Conservation (phyloP, 2,329 filamentous ascomycete species). For the Aspergillus sp. region DNA sequence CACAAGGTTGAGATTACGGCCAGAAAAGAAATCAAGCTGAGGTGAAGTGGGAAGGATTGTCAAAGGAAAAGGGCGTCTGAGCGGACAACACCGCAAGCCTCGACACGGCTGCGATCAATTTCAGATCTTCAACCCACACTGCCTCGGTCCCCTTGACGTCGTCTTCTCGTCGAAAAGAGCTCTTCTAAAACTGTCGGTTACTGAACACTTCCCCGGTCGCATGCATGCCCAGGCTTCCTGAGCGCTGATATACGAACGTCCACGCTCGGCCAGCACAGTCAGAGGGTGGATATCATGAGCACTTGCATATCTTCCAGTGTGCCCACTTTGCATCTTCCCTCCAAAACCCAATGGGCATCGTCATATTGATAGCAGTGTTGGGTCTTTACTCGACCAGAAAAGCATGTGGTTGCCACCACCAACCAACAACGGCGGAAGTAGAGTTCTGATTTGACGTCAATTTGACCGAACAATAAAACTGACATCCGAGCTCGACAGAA, state of each 20-base stretch:
- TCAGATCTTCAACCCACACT: background rate
- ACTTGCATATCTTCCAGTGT: background rate
- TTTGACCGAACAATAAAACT: background rate
- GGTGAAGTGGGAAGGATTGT: background rate
- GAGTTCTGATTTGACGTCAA: constrained; percentile 2
- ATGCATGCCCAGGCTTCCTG: background rate
- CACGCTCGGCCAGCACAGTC: background rate
- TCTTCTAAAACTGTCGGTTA: background rate
- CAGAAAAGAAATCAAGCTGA: background rate
- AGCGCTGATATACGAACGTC: background rate
- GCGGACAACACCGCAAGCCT: background rate
- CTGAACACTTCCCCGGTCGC: background rate
- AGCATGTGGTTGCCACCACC: background rate
- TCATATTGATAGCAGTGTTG: background rate
- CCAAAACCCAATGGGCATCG: background rate
- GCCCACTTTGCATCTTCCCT: background rate
- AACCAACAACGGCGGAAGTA: background rate
- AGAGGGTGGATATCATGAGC: background rate
- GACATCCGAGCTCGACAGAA: background rate
- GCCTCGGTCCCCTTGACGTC: background rate
- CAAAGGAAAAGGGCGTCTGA: background rate
- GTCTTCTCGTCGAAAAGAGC: background rate
- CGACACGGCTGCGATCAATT: background rate
- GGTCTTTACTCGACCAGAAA: background rate
- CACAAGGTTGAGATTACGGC: background rate